A percentile compares a stretch with the other conserved stretches of the same genome.
phyloP scores from a whole-genome alignment of 257 asterid genomes.

The Solanum piurae region DNA sequence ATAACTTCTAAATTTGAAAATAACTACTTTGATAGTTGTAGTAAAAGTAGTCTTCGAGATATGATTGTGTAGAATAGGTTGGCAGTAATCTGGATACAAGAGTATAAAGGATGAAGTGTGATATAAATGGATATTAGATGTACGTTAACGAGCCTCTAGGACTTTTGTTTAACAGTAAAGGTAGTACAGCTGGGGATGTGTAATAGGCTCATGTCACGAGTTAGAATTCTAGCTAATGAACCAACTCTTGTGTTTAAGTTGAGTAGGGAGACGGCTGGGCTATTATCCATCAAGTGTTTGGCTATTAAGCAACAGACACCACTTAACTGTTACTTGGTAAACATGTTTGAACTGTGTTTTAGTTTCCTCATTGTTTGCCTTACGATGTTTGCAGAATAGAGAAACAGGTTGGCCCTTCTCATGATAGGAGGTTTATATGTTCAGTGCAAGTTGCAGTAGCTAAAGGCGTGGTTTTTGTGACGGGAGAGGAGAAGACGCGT shows the following conservation, averaged over 20 bases:
- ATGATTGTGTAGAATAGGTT: background rate
- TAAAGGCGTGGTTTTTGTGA: constrained; percentile 9
- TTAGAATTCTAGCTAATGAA: background rate
- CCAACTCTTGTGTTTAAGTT: background rate
- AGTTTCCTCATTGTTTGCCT: background rate
- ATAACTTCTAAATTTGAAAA: background rate
- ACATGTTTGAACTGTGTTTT: background rate
- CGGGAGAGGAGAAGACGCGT: constrained; percentile 44
- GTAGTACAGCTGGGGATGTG: background rate
- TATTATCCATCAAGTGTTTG: background rate
- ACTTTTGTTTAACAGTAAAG: background rate
- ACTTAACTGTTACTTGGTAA: background rate
- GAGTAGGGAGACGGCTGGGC: background rate
- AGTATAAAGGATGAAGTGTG: background rate
- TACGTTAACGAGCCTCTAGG: background rate
- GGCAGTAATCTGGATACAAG: background rate
- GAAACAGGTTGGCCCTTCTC: constrained; percentile 44
- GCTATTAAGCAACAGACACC: background rate
- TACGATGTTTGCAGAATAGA: constrained; percentile 32
- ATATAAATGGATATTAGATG: background rate
- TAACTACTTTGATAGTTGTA: background rate
- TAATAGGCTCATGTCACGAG: background rate
- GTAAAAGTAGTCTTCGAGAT: background rate
- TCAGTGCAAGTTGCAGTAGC: constrained; percentile 43
- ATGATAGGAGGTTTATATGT: constrained; percentile 46